Base-by-base conservation (phyloP, 2,329 filamentous ascomycete genomes). In the Aspergillus sp. region DNA sequence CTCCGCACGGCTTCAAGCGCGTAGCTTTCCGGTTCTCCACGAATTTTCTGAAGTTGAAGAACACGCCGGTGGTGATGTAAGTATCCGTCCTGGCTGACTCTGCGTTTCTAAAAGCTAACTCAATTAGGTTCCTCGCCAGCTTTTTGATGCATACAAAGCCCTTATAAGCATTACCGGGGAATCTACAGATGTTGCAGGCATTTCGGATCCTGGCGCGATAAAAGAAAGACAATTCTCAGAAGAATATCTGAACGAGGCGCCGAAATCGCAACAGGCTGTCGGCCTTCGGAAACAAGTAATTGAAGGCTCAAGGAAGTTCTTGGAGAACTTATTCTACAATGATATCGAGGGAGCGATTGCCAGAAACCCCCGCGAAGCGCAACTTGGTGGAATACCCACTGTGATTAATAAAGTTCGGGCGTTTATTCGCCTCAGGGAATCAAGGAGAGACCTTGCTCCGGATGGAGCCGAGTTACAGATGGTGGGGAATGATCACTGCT, bases 391-490 rank as follows among this genome's bases (percentile, higher is more conserved):
- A 62, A 85, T 92, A 41, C 95, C 95, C 1, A 91, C 93, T 54
- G 85, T 91, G 20, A 83, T 93, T 63, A 96, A 90, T 80, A 96
- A 96, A 77, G 89, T 97, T 69, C 91, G 91, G 69, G 95, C 91
- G 7, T 99, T 93, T 70, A 91, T 99, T 65, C 87, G 93, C 48
- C 82, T 97, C 57, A 87, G 90, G 59, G 85, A 88, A 42, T 83
- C 85, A 2, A 86, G 91, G 58, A 96, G 93, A 74, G 91, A 96
- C 68, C 83, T 98, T 43, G 90, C 89, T 2, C 86, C 89, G 2
- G 90, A 96, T 69, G 90, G 89, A 60, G 85, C 88, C 4, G 87
- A 93, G 63, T 81, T 97, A 47, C 91, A 96, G 73, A 85, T 87
- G 72, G 83, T 93, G 48, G 86, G 87, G 42, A 86, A 89, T 51